These are phyloP conservation scores for Pythium volutum DNA, from an alignment of 352 stramenopile genomes.

Conservation along the genomic window DNA sequence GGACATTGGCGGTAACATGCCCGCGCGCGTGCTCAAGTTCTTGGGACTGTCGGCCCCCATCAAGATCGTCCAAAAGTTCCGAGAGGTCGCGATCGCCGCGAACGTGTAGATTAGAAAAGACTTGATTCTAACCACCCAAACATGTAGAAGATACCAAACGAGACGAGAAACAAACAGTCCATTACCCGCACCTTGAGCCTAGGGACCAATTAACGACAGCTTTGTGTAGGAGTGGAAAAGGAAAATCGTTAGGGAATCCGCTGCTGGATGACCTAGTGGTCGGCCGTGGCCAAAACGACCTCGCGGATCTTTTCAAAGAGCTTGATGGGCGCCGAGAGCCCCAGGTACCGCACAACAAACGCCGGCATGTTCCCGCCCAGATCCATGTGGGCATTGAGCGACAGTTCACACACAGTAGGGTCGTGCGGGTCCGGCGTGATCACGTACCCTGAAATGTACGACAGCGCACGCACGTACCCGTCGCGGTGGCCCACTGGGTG, in stretches of 20 bases:
- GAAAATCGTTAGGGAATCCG: too few species aligned
- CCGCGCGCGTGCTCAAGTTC: constrained; percentile 62
- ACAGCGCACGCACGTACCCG: constrained; percentile 24
- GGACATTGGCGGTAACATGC: constrained; percentile 67
- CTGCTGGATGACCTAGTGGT: background rate
- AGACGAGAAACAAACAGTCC: background rate
- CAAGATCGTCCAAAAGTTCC: constrained; percentile 77
- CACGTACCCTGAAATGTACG: constrained; percentile 69
- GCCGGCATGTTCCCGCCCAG: constrained; percentile 62
- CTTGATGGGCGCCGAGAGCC: constrained; percentile 77
- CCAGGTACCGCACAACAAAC: constrained; percentile 67
- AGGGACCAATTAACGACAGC: too few species aligned
- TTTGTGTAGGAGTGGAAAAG: too few species aligned
- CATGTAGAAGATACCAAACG: too few species aligned
- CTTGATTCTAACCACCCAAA: too few species aligned
- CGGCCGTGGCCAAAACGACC: constrained; percentile 10
- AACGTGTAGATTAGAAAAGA: background rate
- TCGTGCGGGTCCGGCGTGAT: constrained; percentile 56
- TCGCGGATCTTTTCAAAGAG: constrained; percentile 66
- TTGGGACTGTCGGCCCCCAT: constrained; percentile 73
- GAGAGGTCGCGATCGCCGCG: constrained; percentile 13
- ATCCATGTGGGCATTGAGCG: constrained; percentile 73
- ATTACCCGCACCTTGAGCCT: too few species aligned
- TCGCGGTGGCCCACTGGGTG: constrained; percentile 43
- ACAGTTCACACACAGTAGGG: constrained; percentile 59